Conservation (phyloP, 1,139 yeast species). For the Taphrina betulina region DNA sequence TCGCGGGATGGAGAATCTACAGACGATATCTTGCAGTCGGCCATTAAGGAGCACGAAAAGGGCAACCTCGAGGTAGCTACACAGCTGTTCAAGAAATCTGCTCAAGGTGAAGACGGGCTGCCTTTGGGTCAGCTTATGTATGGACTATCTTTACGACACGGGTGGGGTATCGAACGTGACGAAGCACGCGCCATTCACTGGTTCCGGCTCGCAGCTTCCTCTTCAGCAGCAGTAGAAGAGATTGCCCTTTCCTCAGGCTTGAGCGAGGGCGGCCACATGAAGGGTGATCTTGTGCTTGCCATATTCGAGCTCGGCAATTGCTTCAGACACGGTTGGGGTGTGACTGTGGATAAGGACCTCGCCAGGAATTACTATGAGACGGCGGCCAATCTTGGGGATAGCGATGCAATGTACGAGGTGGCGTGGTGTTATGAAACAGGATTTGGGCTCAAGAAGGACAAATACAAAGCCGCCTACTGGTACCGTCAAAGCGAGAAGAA, state of each 20-base stretch:
- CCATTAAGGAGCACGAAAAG: slow-evolving; percentile 55
- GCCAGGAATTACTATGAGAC: slow-evolving; percentile 64
- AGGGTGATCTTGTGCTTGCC: slow-evolving; percentile 48
- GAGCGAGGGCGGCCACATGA: slow-evolving; percentile 23
- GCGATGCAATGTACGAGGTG: slow-evolving; percentile 67
- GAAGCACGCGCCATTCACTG: slow-evolving; percentile 59
- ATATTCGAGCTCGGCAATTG: slow-evolving; percentile 63
- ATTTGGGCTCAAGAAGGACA: slow-evolving; percentile 55
- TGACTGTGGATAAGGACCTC: slow-evolving; percentile 54
- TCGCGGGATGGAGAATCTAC: slow-evolving; percentile 4
- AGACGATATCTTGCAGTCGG: slow-evolving; percentile 41
- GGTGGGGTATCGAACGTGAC: slow-evolving; percentile 70
- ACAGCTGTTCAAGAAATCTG: slow-evolving; percentile 63
- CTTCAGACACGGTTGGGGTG: slow-evolving; percentile 62
- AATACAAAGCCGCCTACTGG: slow-evolving; percentile 68
- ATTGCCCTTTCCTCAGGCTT: slow-evolving; percentile 10
- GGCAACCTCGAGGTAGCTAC: slow-evolving; percentile 70
- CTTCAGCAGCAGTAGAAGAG: slow-evolving; percentile 18
- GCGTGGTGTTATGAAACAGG: slow-evolving; percentile 66
- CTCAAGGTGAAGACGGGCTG: slow-evolving; percentile 53
- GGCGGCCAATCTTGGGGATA: slow-evolving; percentile 68
- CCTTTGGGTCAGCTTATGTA: slow-evolving; percentile 69
- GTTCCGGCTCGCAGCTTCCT: slow-evolving; percentile 54
- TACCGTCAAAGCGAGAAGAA: slow-evolving; percentile 63
- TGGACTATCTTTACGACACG: slow-evolving; percentile 66